phyloP scores from a whole-genome alignment of 495 filamentous ascomycete genomes.

The Oidiodendron maius region DNA sequence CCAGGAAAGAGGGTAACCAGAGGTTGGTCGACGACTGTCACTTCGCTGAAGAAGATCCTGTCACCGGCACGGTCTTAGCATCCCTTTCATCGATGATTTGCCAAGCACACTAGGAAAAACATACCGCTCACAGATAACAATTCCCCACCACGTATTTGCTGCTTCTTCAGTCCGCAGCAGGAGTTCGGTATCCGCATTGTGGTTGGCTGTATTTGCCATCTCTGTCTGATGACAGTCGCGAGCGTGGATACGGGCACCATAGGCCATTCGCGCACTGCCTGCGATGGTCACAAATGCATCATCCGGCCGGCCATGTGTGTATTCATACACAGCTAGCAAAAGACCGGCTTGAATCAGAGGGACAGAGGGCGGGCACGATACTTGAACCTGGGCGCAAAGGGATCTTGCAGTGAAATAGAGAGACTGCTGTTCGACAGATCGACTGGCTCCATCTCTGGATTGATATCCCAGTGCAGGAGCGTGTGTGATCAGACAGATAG shows the following conservation, averaged over 20 bases:
- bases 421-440: conserved; percentile 20
- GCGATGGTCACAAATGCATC: conserved; percentile 11
- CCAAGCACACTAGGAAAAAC: background rate
- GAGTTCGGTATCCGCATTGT: conserved; percentile 11
- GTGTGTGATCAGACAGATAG: conserved; percentile 30
- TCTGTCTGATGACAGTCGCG: conserved; percentile 7
- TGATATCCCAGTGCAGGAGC: too few species aligned
- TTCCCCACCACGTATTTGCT: conserved; percentile 13
- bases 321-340: conserved; percentile 25
- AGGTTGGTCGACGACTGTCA: conserved; percentile 6
- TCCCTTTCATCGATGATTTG: too few species aligned
- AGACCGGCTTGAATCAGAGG: conserved; percentile 30
- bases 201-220: too few species aligned
- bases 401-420: conserved; percentile 29
- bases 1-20: conserved; percentile 8
- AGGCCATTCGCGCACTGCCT: conserved; percentile 14
- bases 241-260: conserved; percentile 23
- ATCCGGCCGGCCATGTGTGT: conserved; percentile 13
- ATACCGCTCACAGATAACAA: conserved; percentile 14
- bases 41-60: conserved; percentile 6
- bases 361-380: conserved; percentile 21
- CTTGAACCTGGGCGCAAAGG: conserved; percentile 30
- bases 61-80: background rate
- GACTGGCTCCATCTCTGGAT: conserved; percentile 8
- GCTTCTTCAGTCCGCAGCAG: conserved; percentile 11